phyloP scores from a whole-genome alignment of 192 early-diverging fungal species.

The Coemansia sp. region DNA sequence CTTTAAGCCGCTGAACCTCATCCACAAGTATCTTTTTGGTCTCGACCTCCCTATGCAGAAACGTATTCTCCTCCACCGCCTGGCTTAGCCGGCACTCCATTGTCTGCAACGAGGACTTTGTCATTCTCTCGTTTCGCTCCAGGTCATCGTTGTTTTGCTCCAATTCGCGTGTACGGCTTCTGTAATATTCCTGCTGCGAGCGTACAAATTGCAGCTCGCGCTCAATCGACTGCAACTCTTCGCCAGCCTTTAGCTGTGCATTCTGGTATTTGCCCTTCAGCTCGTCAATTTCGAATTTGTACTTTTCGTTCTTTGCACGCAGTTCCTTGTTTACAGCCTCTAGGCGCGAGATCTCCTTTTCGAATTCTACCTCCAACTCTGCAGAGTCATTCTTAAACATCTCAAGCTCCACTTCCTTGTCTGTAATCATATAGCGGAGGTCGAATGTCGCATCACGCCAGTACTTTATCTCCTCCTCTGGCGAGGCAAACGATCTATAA shows the following conservation, averaged over 20 bases:
- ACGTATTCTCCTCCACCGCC: constrained; percentile 67
- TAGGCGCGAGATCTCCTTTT: constrained; percentile 68
- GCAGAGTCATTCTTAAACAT: constrained; percentile 67
- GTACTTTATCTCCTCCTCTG: constrained; percentile 68
- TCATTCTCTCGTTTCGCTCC: constrained; percentile 68
- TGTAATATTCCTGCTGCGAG: constrained; percentile 67
- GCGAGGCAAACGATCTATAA: constrained; percentile 45
- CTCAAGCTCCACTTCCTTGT: constrained; percentile 62
- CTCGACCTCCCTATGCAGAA: constrained; percentile 67
- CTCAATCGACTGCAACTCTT: constrained; percentile 66
- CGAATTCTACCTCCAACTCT: constrained; percentile 71
- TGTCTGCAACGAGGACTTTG: constrained; percentile 65
- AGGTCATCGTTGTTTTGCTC: constrained; percentile 80
- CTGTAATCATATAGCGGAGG: constrained; percentile 56
- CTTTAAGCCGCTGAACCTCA: constrained; percentile 75
- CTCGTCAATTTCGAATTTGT: constrained; percentile 65
- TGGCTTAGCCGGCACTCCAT: constrained; percentile 71
- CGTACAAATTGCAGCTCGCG: constrained; percentile 72
- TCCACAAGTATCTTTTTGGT: constrained; percentile 66
- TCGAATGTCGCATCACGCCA: constrained; percentile 58
- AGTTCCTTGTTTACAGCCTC: constrained; percentile 67
- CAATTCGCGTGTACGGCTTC: constrained; percentile 69
- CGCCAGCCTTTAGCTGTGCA: constrained; percentile 65
- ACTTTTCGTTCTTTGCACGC: constrained; percentile 62
- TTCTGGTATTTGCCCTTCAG: constrained; percentile 75